Percentiles rank a stretch among this genome's conserved stretches.
Conservation (phyloP, 2,329 filamentous ascomycete species). For the Ophiostoma piceae region DNA sequence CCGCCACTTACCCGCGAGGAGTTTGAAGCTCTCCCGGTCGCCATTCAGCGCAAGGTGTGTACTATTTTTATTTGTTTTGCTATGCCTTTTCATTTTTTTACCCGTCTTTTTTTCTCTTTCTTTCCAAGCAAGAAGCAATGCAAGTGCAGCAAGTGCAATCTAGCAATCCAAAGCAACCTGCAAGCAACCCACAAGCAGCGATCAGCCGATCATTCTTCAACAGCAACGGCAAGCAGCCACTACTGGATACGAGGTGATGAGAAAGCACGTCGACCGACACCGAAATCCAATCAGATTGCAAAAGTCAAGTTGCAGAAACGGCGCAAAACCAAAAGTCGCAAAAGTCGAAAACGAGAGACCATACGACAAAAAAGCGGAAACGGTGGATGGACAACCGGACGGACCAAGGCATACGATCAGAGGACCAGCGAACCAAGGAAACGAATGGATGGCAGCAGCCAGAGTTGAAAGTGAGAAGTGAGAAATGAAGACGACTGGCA, state of each 20-base stretch:
- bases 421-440: neutral
- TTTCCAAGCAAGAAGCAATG: conserved; percentile 3
- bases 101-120: neutral
- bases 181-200: too few relatives aligned
- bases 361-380: neutral
- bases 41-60: conserved; percentile 47
- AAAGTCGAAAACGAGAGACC: neutral
- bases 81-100: neutral
- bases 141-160: conserved; percentile 4
- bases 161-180: too few relatives aligned
- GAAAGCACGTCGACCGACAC: neutral
- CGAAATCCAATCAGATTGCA: neutral
- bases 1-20: conserved; percentile 42
- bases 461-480: neutral
- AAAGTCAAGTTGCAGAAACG: neutral
- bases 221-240: neutral
- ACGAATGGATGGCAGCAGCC: neutral
- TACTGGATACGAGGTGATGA: neutral
- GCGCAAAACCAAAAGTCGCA: neutral
- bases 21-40: conserved; percentile 46
- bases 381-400: neutral
- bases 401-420: neutral
- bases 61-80: neutral
- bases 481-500: neutral
- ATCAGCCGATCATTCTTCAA: neutral